Percentiles rank a stretch among this genome's conserved stretches.
Evolutionary conservation across 169 alveolate genomes (phyloP).

Genomic region (Perkinsus chesapeaki): DNA sequence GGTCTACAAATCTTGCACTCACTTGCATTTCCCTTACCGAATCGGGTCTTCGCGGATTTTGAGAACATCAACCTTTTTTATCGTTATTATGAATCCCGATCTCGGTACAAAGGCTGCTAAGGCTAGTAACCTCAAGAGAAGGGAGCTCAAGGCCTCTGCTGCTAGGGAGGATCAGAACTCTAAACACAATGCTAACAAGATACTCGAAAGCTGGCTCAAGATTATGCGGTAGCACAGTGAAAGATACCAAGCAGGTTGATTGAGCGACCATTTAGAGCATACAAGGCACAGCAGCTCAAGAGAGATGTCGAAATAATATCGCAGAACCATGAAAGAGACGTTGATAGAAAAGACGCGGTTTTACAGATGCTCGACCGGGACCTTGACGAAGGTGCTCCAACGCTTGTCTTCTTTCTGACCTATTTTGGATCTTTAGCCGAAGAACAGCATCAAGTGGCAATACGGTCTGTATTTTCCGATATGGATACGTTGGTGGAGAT

Average conservation of each 20-base stretch:
- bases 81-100: background rate
- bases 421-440: slow-evolving; percentile 44
- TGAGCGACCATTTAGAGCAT: background rate
- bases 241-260: background rate
- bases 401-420: background rate
- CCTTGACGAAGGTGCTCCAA: slow-evolving; percentile 55
- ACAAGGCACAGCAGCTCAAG: slow-evolving; percentile 73
- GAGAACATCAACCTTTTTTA: too few relatives aligned
- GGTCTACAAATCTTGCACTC: too few relatives aligned
- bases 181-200: slow-evolving; percentile 52
- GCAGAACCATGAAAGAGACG: slow-evolving; percentile 78
- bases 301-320: slow-evolving; percentile 70
- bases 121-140: background rate
- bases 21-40: too few relatives aligned
- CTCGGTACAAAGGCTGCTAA: background rate
- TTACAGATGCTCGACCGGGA: slow-evolving; percentile 80
- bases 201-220: slow-evolving; percentile 78
- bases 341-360: slow-evolving; percentile 83
- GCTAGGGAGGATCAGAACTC: background rate
- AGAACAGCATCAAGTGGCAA: slow-evolving; percentile 81
- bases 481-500: slow-evolving; percentile 64
- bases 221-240: slow-evolving; percentile 73
- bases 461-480: slow-evolving; percentile 71
- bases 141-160: background rate
- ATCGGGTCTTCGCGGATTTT: too few relatives aligned